Evolutionary conservation across 2,329 filamentous ascomycete species (phyloP).

Genomic region (Penicillium sclerotiorum): DNA sequence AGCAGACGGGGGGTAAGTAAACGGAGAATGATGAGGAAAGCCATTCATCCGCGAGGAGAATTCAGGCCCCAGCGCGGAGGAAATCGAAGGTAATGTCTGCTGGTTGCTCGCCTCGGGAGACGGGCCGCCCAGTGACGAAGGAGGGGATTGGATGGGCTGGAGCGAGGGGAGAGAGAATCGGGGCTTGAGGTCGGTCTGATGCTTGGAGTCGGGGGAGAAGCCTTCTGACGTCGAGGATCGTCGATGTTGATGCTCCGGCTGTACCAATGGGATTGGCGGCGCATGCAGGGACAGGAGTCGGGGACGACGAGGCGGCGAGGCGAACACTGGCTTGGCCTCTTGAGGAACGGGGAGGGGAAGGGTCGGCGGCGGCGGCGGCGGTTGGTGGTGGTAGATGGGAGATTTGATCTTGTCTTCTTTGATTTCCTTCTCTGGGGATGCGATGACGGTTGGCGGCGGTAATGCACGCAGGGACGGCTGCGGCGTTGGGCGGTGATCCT

Average conservation of each 20-base stretch:
- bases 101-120: conserved; percentile 36
- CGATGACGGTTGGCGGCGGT: not conserved
- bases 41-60: conserved; percentile 27
- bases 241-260: not conserved
- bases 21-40: conserved; percentile 25
- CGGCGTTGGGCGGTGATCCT: no score
- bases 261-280: not conserved
- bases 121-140: conserved; percentile 33
- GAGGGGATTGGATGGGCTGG: conserved; percentile 43
- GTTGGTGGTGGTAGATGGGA: no score
- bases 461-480: not conserved
- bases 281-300: conserved; percentile 9
- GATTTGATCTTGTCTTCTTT: no score
- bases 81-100: conserved; percentile 46
- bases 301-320: conserved; percentile 5
- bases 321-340: not conserved
- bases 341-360: conserved; percentile 3
- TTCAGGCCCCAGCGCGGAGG: conserved; percentile 41
- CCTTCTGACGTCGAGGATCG: conserved; percentile 13
- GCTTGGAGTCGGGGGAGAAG: conserved; percentile 37
- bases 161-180: conserved; percentile 43
- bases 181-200: conserved; percentile 16
- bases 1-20: conserved; percentile 31
- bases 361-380: not conserved
- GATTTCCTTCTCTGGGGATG: not conserved